Evolutionary conservation across 139 green algal genomes (phyloP).

Genomic region (Nannochloris sp.): DNA sequence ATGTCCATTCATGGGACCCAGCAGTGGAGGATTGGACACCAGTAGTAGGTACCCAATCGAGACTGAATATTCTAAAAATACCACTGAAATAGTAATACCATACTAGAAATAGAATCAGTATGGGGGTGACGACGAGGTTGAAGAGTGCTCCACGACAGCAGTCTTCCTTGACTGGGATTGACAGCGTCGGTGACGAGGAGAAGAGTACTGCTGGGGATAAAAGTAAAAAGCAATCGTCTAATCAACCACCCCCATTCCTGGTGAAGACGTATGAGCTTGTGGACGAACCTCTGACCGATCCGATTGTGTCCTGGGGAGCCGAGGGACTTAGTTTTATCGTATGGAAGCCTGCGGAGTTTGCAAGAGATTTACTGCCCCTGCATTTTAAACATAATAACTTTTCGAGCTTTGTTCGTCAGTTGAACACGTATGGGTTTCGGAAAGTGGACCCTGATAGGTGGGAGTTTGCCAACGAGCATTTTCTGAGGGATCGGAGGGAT

Average conservation of each 20-base stretch:
- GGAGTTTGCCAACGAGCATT: conserved; percentile 96
- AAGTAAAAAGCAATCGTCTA: background rate
- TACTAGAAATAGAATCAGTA: no score
- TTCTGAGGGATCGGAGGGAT: conserved; percentile 61
- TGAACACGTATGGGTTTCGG: conserved; percentile 97
- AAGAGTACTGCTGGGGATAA: background rate
- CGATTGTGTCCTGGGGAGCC: conserved; percentile 74
- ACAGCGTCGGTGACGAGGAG: no score
- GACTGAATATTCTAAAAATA: no score
- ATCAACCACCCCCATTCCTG: conserved; percentile 8
- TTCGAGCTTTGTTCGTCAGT: conserved; percentile 88
- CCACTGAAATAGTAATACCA: no score
- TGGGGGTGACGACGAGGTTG: no score
- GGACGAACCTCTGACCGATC: conserved; percentile 64
- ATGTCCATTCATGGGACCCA: no score
- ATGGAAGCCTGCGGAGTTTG: conserved; percentile 86
- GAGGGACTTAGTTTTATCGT: conserved; percentile 82
- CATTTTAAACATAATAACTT: conserved; percentile 99
- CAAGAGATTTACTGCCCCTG: conserved; percentile 71
- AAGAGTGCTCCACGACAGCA: no score
- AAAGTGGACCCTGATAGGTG: conserved; percentile 94
- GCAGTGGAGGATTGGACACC: no score
- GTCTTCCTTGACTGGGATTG: no score
- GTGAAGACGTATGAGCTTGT: conserved; percentile 84
- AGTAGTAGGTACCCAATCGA: no score